Evolutionary conservation across 352 stramenopile genomes (phyloP).

Genomic region (Pythium aristosporum): DNA sequence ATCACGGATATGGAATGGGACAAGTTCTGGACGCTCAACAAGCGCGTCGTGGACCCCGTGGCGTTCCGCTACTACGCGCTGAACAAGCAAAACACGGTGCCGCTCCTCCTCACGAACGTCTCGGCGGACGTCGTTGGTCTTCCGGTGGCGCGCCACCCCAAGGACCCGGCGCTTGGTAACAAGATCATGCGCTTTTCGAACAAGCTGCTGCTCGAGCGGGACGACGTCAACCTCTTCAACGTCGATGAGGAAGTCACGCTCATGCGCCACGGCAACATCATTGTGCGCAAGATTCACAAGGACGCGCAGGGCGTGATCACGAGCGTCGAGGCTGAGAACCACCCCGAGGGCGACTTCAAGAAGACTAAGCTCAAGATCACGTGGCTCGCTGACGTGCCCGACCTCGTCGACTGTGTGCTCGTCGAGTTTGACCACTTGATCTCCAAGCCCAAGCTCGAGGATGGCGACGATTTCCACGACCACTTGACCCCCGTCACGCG

Average conservation of each 20-base stretch:
- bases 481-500: constrained; percentile 95
- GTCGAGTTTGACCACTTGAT: constrained; percentile 99
- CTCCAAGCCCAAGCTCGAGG: constrained; percentile 98
- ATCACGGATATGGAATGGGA: constrained; percentile 99
- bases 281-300: constrained; percentile 76
- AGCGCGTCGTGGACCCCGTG: constrained; percentile 96
- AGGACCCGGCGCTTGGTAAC: constrained; percentile 76
- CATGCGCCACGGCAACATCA: constrained; percentile 95
- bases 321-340: constrained; percentile 71
- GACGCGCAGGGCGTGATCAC: constrained; percentile 46
- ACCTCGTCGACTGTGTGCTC: constrained; percentile 88
- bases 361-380: constrained; percentile 96
- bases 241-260: constrained; percentile 97
- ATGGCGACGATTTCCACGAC: constrained; percentile 97
- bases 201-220: constrained; percentile 93
- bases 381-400: constrained; percentile 92
- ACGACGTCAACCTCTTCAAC: constrained; percentile 93
- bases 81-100: constrained; percentile 85
- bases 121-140: constrained; percentile 57
- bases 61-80: constrained; percentile 97
- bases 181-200: constrained; percentile 88
- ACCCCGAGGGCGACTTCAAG: constrained; percentile 90
- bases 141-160: constrained; percentile 71
- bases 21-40: constrained; percentile 99
- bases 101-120: constrained; percentile 87